A percentile compares a stretch with the other conserved stretches of the same genome.
Evolutionary conservation across 352 stramenopile species (phyloP).

Genomic region (Halophytophthora batemanensis): DNA sequence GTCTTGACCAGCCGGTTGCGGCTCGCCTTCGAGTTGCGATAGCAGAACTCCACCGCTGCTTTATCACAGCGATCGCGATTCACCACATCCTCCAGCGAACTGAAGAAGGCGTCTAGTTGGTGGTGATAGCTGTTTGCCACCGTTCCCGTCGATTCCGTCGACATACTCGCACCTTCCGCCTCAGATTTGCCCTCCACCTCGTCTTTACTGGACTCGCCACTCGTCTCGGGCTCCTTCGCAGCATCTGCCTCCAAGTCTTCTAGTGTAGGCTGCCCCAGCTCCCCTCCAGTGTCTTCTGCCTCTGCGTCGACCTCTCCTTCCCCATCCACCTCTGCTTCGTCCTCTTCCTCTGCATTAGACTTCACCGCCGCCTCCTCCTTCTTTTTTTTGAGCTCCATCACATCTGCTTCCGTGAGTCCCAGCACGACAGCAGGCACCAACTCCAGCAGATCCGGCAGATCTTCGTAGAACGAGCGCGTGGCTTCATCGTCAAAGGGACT

Average conservation of each 20-base stretch:
- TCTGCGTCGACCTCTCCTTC: slow-evolving; percentile 38
- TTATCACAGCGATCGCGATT: slow-evolving; percentile 95
- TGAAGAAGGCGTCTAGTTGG: slow-evolving; percentile 91
- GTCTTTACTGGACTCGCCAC: slow-evolving; percentile 12
- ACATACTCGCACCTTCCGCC: slow-evolving; percentile 5
- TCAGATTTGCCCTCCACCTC: slow-evolving; percentile 25
- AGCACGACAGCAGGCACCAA: slow-evolving; percentile 94
- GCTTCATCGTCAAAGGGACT: slow-evolving; percentile 96
- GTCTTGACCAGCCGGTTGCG: slow-evolving; percentile 90
- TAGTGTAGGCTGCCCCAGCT: slow-evolving; percentile 9
- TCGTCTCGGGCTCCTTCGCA: slow-evolving; percentile 4
- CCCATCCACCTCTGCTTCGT: slow-evolving; percentile 32
- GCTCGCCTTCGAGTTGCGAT: slow-evolving; percentile 93
- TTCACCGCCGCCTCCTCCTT: slow-evolving; percentile 41
- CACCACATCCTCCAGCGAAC: slow-evolving; percentile 92
- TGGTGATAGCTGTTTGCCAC: slow-evolving; percentile 81
- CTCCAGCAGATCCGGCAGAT: slow-evolving; percentile 94
- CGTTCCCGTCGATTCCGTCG: slow-evolving; percentile 7
- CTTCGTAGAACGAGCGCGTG: slow-evolving; percentile 95
- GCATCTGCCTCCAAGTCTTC: slow-evolving; percentile 20
- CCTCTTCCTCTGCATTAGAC: slow-evolving; percentile 34
- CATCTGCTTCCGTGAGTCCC: slow-evolving; percentile 87
- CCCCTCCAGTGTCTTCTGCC: slow-evolving; percentile 28
- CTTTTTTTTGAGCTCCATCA: slow-evolving; percentile 83
- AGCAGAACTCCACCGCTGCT: slow-evolving; percentile 95